Evolutionary conservation across 208 protist species (phyloP).

Genomic region (Entamoeba histolytica): DNA sequence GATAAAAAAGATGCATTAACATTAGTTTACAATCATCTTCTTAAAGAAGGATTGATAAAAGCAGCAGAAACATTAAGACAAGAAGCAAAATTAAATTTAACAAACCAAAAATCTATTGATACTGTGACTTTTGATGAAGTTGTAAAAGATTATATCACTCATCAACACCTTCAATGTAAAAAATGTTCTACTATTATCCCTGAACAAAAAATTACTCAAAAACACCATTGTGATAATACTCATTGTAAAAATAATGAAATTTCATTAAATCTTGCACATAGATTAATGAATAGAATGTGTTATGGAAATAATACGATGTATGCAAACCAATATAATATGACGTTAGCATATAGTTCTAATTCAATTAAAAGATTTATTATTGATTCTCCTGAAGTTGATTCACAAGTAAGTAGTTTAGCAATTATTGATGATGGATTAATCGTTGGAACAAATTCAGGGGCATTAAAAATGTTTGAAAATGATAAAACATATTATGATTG

Average conservation of each 20-base stretch:
- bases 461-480: background rate
- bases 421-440: background rate
- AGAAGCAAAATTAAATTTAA: background rate
- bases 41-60: background rate
- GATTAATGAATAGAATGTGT: background rate
- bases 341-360: background rate
- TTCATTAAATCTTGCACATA: background rate
- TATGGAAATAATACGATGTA: background rate
- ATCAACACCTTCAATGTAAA: background rate
- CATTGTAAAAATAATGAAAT: background rate
- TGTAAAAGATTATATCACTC: background rate
- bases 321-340: background rate
- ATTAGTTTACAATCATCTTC: background rate
- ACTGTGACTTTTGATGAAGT: background rate
- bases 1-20: background rate
- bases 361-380: background rate
- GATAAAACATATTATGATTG: background rate
- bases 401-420: background rate
- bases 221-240: background rate
- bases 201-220: background rate
- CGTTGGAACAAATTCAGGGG: background rate
- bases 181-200: background rate
- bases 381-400: background rate
- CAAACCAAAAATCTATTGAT: background rate
- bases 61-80: background rate